Evolutionary conservation across 805 yeast genomes (phyloP).

Genomic region (Lipomyces starkeyi): DNA sequence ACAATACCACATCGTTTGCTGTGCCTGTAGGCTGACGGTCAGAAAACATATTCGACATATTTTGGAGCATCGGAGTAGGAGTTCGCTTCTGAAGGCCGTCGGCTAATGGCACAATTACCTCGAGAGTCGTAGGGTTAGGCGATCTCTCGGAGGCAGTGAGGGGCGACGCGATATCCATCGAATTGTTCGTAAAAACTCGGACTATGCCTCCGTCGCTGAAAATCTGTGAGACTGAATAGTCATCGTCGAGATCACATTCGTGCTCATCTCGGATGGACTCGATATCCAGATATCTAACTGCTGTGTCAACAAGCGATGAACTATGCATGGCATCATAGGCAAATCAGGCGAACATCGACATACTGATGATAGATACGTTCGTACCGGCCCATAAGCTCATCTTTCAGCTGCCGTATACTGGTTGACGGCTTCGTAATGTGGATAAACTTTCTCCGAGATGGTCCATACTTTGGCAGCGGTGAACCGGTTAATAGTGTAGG

Average conservation of each 20-base stretch:
- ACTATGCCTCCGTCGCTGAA: slow-evolving; percentile 22
- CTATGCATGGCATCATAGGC: neutral
- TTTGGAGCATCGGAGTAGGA: neutral
- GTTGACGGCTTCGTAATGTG: slow-evolving; percentile 18
- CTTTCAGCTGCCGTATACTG: neutral
- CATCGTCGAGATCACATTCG: slow-evolving; percentile 34
- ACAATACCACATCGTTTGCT: no score
- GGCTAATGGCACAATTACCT: neutral
- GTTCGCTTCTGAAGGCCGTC: neutral
- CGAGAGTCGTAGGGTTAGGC: no score
- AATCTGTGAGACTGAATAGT: slow-evolving; percentile 26
- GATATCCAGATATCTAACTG: slow-evolving; percentile 5
- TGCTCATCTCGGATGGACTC: slow-evolving; percentile 20
- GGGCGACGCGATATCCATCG: neutral
- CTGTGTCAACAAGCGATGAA: neutral
- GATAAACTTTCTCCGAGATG: slow-evolving; percentile 10
- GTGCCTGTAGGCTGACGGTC: neutral
- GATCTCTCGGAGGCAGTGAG: neutral
- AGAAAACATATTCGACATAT: neutral
- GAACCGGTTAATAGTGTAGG: neutral
- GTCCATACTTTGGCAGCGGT: slow-evolving; percentile 1
- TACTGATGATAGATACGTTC: slow-evolving; percentile 7
- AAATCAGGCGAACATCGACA: neutral
- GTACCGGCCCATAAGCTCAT: slow-evolving; percentile 11
- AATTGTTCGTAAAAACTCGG: slow-evolving; percentile 8